A percentile compares a stretch with the other conserved stretches of the same genome.
phyloP scores from a whole-genome alignment of 2,329 filamentous ascomycete genomes.

The Fusarium sarcochroum region DNA sequence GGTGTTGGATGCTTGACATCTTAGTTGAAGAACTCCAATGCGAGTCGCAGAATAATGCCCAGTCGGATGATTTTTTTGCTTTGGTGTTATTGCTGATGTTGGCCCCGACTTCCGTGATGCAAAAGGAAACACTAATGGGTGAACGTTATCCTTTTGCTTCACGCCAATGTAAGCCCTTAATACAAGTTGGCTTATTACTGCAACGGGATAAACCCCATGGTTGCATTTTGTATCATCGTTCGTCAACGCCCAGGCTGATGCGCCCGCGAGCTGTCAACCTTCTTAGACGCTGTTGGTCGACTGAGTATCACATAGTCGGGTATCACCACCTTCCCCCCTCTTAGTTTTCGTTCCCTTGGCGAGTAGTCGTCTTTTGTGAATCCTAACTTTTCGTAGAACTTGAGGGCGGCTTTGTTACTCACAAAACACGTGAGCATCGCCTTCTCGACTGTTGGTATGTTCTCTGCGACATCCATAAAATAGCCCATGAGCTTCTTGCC shows the following conservation, averaged over 20 bases:
- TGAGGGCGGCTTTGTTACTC: slow-evolving; percentile 68
- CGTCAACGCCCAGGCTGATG: slow-evolving; percentile 27
- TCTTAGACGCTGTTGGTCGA: slow-evolving; percentile 54
- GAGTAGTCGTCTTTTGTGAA: slow-evolving; percentile 69
- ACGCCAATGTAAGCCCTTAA: neutral
- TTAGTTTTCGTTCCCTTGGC: slow-evolving; percentile 65
- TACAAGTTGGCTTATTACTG: neutral
- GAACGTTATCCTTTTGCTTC: neutral
- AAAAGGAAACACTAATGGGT: neutral
- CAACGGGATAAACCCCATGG: neutral
- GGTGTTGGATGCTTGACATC: neutral
- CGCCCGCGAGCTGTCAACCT: slow-evolving; percentile 17
- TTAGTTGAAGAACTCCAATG: neutral
- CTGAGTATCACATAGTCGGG: slow-evolving; percentile 75
- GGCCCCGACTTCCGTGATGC: neutral
- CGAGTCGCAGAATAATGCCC: neutral
- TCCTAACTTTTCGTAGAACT: slow-evolving; percentile 74
- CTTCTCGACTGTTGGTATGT: slow-evolving; percentile 70
- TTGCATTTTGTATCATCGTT: neutral
- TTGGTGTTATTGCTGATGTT: neutral
- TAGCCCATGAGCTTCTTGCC: slow-evolving; percentile 71
- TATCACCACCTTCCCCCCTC: slow-evolving; percentile 66
- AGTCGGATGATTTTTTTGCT: neutral
- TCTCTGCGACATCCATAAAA: slow-evolving; percentile 66
- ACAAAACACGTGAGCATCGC: slow-evolving; percentile 82